Evolutionary conservation across 345 rosid species (phyloP), one percentile per base, ranked within the genome.

Genomic region (Populus davidiana): DNA sequence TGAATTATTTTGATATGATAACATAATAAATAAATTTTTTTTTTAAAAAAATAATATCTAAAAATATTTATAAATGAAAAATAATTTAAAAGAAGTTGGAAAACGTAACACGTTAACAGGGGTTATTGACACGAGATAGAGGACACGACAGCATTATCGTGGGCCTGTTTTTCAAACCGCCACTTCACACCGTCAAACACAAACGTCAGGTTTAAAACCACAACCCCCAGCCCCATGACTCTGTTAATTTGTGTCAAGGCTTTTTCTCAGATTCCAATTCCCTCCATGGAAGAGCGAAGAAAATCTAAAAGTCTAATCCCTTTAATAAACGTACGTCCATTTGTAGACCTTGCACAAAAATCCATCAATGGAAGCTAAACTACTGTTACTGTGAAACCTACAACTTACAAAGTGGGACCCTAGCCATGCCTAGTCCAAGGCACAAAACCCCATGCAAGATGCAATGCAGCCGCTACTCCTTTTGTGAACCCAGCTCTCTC

Each of bases 121-220:
- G 3, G 44, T 41, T 10, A 12, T 41, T 41, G 44, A 41, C 44
- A 41, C 44, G 12, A 41, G 44, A 41, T 41, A 9, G 44, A 69
- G 75, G 70, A 49, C 50, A 43, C 81, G 44, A 65, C 73, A 52
- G 74, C 56, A 64, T 43, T 17, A 77, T 78, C 77, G 50, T 35
- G 81, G 69, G 17, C 17, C 59, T 65, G 70, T 70, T 75, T 69
- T 59, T 80, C 73, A 70, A 54, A 75, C 70, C n/a, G 27, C 61
- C 79, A 66, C 59, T 65, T 77, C 75, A 73, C 67, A 85, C 87
- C 84, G 86, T 82, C 89, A 68, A 73, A 43, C 41, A 6, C 38
- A 2, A 9, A 5, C 10, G 43, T 39, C 44, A 41, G 44, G 44
- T 41, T 33, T 5, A 33, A 41, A 41, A 41, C 11, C 13, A 41